phyloP scores from a whole-genome alignment of 2,329 filamentous ascomycete species.

The Penicillium fuscoglaucum region DNA sequence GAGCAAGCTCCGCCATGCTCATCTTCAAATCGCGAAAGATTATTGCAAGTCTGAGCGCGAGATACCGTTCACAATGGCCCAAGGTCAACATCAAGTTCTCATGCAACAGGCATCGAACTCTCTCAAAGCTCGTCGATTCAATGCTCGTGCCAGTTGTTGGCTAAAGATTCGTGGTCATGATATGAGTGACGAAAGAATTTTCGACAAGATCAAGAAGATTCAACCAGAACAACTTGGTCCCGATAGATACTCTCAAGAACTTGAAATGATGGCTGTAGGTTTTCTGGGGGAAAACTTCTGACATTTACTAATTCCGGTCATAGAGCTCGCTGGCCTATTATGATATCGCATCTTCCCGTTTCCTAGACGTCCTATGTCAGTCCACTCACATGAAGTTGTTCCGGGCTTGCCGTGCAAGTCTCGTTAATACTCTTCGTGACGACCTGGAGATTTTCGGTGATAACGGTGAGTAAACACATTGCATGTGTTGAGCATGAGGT shows the following conservation, averaged over 20 bases:
- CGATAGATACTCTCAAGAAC: constrained; percentile 39
- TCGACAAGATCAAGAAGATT: constrained; percentile 27
- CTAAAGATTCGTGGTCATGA: constrained; percentile 15
- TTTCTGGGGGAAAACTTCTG: too few species aligned
- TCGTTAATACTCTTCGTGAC: constrained; percentile 33
- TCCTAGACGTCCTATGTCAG: constrained; percentile 43
- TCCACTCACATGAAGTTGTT: constrained; percentile 39
- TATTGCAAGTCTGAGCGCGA: constrained; percentile 56
- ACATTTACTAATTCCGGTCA: constrained; percentile 8
- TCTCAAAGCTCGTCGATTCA: constrained; percentile 22
- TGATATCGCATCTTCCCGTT: constrained; percentile 41
- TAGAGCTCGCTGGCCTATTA: constrained; percentile 43
- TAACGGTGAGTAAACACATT: constrained; percentile 30
- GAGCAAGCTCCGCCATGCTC: constrained; percentile 40
- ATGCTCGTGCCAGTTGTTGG: constrained; percentile 20
- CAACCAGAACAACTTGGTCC: constrained; percentile 31
- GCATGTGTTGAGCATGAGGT: background rate
- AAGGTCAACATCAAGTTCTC: constrained; percentile 23
- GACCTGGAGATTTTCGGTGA: constrained; percentile 32
- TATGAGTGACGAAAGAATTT: constrained; percentile 16
- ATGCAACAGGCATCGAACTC: constrained; percentile 12
- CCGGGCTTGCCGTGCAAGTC: constrained; percentile 34
- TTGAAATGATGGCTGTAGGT: constrained; percentile 47
- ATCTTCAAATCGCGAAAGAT: constrained; percentile 49
- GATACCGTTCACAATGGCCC: constrained; percentile 57